Evolutionary conservation across 805 yeast species (phyloP).

Genomic region (Kuraishia piskuri): DNA sequence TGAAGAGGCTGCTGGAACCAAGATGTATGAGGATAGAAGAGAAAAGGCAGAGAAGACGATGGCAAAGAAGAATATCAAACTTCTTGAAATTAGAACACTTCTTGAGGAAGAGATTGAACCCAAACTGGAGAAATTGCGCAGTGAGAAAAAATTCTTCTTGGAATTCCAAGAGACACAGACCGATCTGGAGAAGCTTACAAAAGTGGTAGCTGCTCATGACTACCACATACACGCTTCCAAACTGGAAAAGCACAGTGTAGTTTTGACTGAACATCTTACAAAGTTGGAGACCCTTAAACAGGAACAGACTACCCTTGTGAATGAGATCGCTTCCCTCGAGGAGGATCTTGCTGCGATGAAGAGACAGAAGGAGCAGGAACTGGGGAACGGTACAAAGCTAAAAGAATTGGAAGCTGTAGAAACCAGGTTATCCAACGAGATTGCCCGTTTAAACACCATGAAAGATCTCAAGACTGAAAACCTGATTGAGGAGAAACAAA

Average conservation of each 20-base stretch:
- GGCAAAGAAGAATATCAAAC: conserved; percentile 81
- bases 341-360: conserved; percentile 52
- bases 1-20: conserved; percentile 98
- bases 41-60: conserved; percentile 88
- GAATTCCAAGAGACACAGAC: conserved; percentile 83
- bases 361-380: conserved; percentile 44
- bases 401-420: conserved; percentile 54
- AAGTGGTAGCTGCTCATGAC: conserved; percentile 73
- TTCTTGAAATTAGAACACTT: conserved; percentile 65
- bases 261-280: conserved; percentile 31
- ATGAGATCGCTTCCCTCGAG: conserved; percentile 50
- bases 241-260: conserved; percentile 33
- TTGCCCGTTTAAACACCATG: conserved; percentile 63
- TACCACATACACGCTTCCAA: conserved; percentile 35
- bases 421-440: conserved; percentile 45
- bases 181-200: conserved; percentile 65
- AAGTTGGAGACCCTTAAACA: conserved; percentile 31
- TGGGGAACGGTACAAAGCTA: conserved; percentile 50
- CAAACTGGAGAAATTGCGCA: conserved; percentile 68
- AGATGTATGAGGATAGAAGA: conserved; percentile 88
- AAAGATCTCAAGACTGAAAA: conserved; percentile 50
- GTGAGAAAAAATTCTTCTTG: conserved; percentile 72
- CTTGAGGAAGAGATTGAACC: conserved; percentile 89
- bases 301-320: conserved; percentile 34
- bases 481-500: conserved; percentile 41